These are phyloP conservation scores for Blastobotrys ciferrii DNA, from an alignment of 1,139 yeast genomes.

Conservation along the genomic window DNA sequence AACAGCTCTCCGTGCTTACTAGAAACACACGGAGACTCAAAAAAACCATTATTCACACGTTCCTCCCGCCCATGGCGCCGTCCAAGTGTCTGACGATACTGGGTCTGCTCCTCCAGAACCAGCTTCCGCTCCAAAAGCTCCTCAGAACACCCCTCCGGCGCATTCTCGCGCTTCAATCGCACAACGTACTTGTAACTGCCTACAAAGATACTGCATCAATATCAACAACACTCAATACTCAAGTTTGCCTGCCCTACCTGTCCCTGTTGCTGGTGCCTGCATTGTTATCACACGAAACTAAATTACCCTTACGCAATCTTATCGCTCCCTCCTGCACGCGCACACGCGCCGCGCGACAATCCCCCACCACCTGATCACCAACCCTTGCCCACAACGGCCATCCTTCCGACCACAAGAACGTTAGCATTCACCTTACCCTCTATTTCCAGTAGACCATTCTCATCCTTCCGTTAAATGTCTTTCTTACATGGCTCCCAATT, in stretches of 20 bases:
- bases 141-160: background rate
- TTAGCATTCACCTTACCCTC: too few species aligned
- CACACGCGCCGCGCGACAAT: background rate
- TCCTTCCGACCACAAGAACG: too few species aligned
- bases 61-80: slow-evolving; percentile 13
- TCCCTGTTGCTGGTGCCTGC: background rate
- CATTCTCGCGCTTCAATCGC: background rate
- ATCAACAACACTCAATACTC: background rate
- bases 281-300: background rate
- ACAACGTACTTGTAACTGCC: slow-evolving; percentile 2
- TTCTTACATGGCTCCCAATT: too few species aligned
- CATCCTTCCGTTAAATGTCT: too few species aligned
- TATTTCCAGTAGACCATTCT: too few species aligned
- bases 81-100: slow-evolving; percentile 10
- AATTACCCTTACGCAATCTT: background rate
- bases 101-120: background rate
- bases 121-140: background rate
- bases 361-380: background rate
- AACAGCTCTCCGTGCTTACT: slow-evolving; percentile 24
- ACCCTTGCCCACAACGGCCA: background rate
- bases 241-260: background rate
- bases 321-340: too few species aligned
- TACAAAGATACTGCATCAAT: background rate
- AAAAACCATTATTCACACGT: slow-evolving; percentile 20
- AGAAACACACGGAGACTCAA: slow-evolving; percentile 23